Conservation (phyloP, 1,139 yeast genomes). For the Zygosaccharomyces pseudobailii region DNA sequence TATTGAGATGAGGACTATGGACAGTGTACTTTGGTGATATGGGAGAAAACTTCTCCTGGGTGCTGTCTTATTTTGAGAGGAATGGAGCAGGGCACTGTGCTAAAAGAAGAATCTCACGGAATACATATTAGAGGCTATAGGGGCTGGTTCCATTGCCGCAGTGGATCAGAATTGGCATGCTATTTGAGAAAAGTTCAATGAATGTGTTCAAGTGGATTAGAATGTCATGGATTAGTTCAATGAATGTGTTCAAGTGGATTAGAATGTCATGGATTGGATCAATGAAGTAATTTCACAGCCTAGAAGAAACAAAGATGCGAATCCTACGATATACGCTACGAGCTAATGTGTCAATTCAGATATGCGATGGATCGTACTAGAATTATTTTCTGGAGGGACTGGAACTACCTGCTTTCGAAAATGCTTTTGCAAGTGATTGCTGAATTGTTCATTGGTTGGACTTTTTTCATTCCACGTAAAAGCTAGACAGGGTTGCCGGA, state of each 20-base stretch:
- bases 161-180: slow-evolving; percentile 41
- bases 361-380: slow-evolving; percentile 34
- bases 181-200: slow-evolving; percentile 43
- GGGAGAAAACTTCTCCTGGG: slow-evolving; percentile 45
- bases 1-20: slow-evolving; percentile 43
- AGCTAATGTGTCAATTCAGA: slow-evolving; percentile 30
- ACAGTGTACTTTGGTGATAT: slow-evolving; percentile 44
- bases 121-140: slow-evolving; percentile 50
- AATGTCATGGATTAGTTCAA: too few relatives aligned
- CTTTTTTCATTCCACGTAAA: slow-evolving; percentile 50
- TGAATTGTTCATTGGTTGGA: slow-evolving; percentile 53
- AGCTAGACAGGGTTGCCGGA: slow-evolving; percentile 49
- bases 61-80: slow-evolving; percentile 39
- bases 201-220: too few relatives aligned
- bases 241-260: slow-evolving; percentile 27
- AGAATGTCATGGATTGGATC: slow-evolving; percentile 22
- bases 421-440: slow-evolving; percentile 37
- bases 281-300: slow-evolving; percentile 11
- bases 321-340: slow-evolving; percentile 33
- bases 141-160: slow-evolving; percentile 46
- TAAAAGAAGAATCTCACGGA: slow-evolving; percentile 53
- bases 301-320: slow-evolving; percentile 17
- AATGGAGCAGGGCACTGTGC: slow-evolving; percentile 18
- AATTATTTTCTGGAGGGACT: slow-evolving; percentile 44
- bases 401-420: slow-evolving; percentile 41